phyloP scores from a whole-genome alignment of 2,329 filamentous ascomycete species.

The Leptographium galeiforme region DNA sequence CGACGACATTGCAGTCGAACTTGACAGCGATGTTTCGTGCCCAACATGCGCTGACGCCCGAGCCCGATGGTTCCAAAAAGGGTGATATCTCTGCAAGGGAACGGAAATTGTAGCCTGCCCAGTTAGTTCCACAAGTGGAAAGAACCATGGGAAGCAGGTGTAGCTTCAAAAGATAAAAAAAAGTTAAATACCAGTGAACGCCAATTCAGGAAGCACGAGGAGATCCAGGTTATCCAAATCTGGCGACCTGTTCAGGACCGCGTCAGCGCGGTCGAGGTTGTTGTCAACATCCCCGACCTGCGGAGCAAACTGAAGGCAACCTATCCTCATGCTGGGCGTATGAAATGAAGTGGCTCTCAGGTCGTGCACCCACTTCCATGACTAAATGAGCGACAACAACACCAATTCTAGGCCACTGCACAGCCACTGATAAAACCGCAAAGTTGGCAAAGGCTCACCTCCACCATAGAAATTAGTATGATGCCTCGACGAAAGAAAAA shows the following conservation, averaged over 20 bases:
- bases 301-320: conserved; percentile 57
- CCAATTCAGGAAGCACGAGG: conserved; percentile 62
- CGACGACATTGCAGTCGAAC: conserved; percentile 52
- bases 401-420: not conserved
- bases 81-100: conserved; percentile 54
- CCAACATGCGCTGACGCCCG: conserved; percentile 60
- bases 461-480: not conserved
- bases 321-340: conserved; percentile 14
- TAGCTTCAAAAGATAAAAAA: no score
- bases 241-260: conserved; percentile 40
- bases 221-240: conserved; percentile 52
- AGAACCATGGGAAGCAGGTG: no score
- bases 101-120: conserved; percentile 61
- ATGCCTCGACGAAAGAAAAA: not conserved
- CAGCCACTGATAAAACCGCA: no score
- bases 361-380: not conserved
- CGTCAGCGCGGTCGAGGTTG: conserved; percentile 56
- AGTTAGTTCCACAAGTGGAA: no score
- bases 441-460: no score
- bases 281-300: conserved; percentile 56
- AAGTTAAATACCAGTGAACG: conserved; percentile 67
- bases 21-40: conserved; percentile 52
- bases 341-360: not conserved
- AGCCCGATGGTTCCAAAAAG: conserved; percentile 51
- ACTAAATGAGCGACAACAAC: not conserved